phyloP scores from a whole-genome alignment of 345 rosid species.

The Populus alba region DNA sequence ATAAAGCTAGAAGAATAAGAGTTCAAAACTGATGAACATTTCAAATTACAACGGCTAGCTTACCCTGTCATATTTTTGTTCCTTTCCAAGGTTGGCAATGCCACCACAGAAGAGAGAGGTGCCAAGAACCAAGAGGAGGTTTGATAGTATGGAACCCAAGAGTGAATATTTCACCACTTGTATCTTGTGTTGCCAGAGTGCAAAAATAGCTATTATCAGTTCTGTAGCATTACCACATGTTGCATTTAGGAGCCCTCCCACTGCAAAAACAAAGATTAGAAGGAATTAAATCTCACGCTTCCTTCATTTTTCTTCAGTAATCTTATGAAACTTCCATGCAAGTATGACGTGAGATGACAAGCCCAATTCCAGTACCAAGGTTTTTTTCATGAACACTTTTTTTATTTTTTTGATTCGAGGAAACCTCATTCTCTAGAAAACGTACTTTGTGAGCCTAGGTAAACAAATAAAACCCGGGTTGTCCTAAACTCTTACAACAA shows the following conservation, averaged over 20 bases:
- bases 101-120: slow-evolving; percentile 90
- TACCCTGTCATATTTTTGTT: slow-evolving; percentile 87
- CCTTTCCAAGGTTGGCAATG: slow-evolving; percentile 52
- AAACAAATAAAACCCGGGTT: too few species aligned
- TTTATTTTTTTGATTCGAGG: too few species aligned
- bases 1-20: background rate
- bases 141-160: slow-evolving; percentile 80
- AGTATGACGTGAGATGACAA: background rate
- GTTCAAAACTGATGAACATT: background rate
- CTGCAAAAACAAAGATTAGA: slow-evolving; percentile 31
- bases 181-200: slow-evolving; percentile 54
- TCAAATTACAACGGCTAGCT: background rate
- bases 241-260: slow-evolving; percentile 89
- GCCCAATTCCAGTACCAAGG: background rate
- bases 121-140: slow-evolving; percentile 92
- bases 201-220: slow-evolving; percentile 78
- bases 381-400: background rate
- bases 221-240: slow-evolving; percentile 96
- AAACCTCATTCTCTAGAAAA: too few species aligned
- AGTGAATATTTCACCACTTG: slow-evolving; percentile 83
- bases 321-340: background rate
- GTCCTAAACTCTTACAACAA: too few species aligned
- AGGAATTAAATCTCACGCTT: background rate
- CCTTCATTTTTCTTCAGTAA: background rate
- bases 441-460: too few species aligned